These are phyloP conservation scores for Geosmithia flava DNA, from an alignment of 2,329 filamentous ascomycete species.

Conservation along the genomic window DNA sequence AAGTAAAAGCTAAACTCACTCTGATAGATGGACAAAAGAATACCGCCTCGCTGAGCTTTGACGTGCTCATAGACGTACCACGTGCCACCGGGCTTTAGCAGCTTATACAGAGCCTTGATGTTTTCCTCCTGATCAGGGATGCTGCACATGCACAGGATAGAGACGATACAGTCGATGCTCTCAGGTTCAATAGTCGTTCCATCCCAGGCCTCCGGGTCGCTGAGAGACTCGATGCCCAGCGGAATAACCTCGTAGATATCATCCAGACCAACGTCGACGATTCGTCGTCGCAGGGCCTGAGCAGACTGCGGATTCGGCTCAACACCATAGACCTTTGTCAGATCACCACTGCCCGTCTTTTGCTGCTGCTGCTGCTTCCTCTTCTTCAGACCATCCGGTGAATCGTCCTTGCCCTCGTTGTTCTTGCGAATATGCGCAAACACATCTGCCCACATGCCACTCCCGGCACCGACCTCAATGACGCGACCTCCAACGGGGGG, in stretches of 20 bases:
- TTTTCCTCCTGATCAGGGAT: constrained; percentile 48
- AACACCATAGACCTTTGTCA: constrained; percentile 45
- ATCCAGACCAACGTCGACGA: constrained; percentile 38
- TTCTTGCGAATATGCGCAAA: constrained; percentile 22
- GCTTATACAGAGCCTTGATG: constrained; percentile 39
- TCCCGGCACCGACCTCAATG: constrained; percentile 50
- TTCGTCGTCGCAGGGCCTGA: constrained; percentile 27
- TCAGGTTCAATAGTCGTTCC: constrained; percentile 29
- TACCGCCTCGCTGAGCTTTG: constrained; percentile 20
- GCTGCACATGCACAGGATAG: constrained; percentile 49
- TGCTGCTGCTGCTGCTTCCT: no score
- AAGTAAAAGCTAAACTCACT: constrained; percentile 20
- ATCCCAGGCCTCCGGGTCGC: constrained; percentile 26
- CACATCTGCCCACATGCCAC: constrained; percentile 46
- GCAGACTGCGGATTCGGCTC: constrained; percentile 50
- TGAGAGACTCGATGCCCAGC: constrained; percentile 47
- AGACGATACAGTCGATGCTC: constrained; percentile 46
- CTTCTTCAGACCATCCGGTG: constrained; percentile 2
- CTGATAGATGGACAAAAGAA: constrained; percentile 34
- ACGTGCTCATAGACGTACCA: constrained; percentile 57
- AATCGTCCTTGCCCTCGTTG: constrained; percentile 1
- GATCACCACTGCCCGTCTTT: constrained; percentile 11
- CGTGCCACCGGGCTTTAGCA: constrained; percentile 46
- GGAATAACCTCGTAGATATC: constrained; percentile 50
- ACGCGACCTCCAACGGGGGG: constrained; percentile 36